Evolutionary conservation across 345 rosid species (phyloP), one percentile per base, ranked within the genome.

Genomic region (Dipteronia sinensis): DNA sequence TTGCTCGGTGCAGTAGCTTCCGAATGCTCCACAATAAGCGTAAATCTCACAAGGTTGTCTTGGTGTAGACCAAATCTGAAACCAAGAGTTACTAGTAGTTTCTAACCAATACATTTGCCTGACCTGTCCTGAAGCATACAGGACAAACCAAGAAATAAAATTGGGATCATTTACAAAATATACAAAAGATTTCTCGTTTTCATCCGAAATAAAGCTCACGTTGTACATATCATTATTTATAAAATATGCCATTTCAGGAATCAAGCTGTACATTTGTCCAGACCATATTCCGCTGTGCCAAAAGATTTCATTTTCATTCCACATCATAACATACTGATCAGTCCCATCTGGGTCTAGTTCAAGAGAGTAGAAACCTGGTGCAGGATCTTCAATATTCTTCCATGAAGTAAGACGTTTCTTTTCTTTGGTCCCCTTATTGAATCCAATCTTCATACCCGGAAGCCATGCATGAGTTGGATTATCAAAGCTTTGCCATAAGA

Each of bases 271-370:
- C 20, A 80, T 76, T 55, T 79, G 82, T 13, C 51, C 58, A 61
- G 88, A 78, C 98, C 97, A 91, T 5, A 76, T 3, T 65, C 98
- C 97, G 75, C 93, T 90, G 1, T 77, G 73, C 97, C 95, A 91
- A 71, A 74, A 92, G 23, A 0, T 6, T 2, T 11, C 56, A 3
- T 95, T 70, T 64, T 64, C 27, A 40, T 94, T 92, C 95, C 94
- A 81, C 7, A 79, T 61, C 47, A 89, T 86, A 23, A 63, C 61
- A 80, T 92, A 91, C 65, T 84, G 79, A 31, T 84, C 87, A 65
- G 82, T 77, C 34, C 83, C 86, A 47, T 76, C 75, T 4, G 90
- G 90, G 51, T 86, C 85, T 10, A 90, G 82, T 83, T 86, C 87
- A 6, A 92, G 88, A 56, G 98, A 88, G 84, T 85, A 94, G 31